Percentiles rank a stretch among this genome's conserved stretches.
phyloP scores from a whole-genome alignment of 805 yeast species.

The Pichia cabralensis region DNA sequence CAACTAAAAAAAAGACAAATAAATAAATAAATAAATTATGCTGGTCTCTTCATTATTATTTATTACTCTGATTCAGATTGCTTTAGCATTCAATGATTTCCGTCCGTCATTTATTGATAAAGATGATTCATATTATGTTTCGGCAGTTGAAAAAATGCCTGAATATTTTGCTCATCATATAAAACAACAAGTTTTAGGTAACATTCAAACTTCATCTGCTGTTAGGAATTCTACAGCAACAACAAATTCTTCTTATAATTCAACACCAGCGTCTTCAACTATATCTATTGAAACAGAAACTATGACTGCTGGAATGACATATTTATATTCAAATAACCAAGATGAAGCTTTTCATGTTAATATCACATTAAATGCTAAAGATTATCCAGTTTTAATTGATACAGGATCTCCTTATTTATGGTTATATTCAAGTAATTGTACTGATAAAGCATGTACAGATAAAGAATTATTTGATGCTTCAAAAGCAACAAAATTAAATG shows the following conservation, averaged over 20 bases:
- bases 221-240: too few species aligned
- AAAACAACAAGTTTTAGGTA: constrained; percentile 1
- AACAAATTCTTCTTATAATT: neutral
- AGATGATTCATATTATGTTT: constrained; percentile 3
- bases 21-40: too few species aligned
- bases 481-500: constrained; percentile 9
- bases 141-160: constrained; percentile 1
- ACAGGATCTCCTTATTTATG: constrained; percentile 59
- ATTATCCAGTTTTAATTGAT: constrained; percentile 46
- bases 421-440: constrained; percentile 48
- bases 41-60: too few species aligned
- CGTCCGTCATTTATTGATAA: constrained; percentile 2
- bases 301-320: constrained; percentile 18
- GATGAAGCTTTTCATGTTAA: constrained; percentile 31
- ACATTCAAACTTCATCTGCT: neutral
- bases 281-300: constrained; percentile 6
- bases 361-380: constrained; percentile 30
- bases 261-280: constrained; percentile 5
- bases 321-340: constrained; percentile 18
- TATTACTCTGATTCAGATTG: too few species aligned
- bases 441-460: constrained; percentile 31
- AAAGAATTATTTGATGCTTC: constrained; percentile 24
- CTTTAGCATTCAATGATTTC: constrained; percentile 2
- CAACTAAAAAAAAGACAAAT: too few species aligned
- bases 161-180: neutral